These are phyloP conservation scores for Aureobasidium leucospermi DNA, from an alignment of 2,329 filamentous ascomycete genomes.

Conservation along the genomic window DNA sequence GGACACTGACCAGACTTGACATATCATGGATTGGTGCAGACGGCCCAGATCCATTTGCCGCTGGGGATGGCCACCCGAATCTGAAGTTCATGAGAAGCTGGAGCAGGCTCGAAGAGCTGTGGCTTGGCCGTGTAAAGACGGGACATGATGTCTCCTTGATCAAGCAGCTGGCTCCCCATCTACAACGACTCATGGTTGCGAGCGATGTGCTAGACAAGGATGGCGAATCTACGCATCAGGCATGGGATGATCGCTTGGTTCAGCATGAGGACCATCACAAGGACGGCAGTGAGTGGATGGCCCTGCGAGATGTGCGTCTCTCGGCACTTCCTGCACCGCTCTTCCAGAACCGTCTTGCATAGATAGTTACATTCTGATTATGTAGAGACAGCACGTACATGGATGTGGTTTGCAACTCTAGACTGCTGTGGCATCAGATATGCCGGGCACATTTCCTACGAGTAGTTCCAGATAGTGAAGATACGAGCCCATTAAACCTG, in stretches of 20 bases:
- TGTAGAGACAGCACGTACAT: no score
- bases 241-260: background rate
- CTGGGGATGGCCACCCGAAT: background rate
- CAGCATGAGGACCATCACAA: background rate
- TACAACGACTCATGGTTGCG: background rate
- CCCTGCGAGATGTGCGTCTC: background rate
- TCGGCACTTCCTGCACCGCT: conserved; percentile 2
- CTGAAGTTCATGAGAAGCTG: background rate
- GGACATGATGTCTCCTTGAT: background rate
- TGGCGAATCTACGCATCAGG: background rate
- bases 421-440: no score
- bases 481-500: no score
- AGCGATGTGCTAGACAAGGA: background rate
- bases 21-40: conserved; percentile 25
- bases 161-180: background rate
- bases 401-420: no score
- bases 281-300: background rate
- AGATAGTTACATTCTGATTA: background rate
- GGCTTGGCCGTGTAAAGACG: background rate
- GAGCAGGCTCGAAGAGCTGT: background rate
- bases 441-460: no score
- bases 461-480: no score
- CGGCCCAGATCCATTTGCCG: conserved; percentile 25
- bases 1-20: conserved; percentile 21
- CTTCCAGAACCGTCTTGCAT: background rate